Base-by-base conservation (phyloP, 768 basidiomycete genomes). In the Vishniacozyma victoriae region DNA sequence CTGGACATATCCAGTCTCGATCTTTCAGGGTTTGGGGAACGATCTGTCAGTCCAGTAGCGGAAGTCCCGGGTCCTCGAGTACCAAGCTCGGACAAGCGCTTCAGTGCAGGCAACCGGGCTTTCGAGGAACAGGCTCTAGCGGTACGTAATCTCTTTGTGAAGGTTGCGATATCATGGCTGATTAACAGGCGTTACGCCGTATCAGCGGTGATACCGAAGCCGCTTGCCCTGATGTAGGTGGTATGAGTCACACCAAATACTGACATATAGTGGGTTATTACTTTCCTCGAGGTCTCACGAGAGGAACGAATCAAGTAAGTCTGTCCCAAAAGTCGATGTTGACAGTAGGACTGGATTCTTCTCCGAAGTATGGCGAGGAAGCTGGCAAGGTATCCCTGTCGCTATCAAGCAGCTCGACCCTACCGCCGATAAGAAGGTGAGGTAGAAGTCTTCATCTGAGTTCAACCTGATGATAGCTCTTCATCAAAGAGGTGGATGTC, bases 331-430 rank as follows among this genome's bases (percentile, higher is more conserved):
- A 37, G 15, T 24, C 16, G 52, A 3, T 46, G 23, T 39, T 41
- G 35, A 16, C n/a, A 1, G 3, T 27, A 62, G 86, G 3, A 60
- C 80, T 16, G 86, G 87, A 0, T 82, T 79, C 71, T 86, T 87
- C 73, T 84, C 84, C 12, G 79, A 83, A 46, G 85, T 89, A 5
- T 87, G 83, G 70, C 75, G 76, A n/a, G 87, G 86, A 0, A 77
- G 72, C 11, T 91, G 87, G 86, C 76, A 79, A 27, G 78, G 76
- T 3, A 75, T 76, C 18, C 75, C 75, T 0, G 69, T 72, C 4
- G 70, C 70, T 5, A 68, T 72, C 54, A 72, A 72, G 52, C 54
- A 88, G 70, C 79, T 85, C 2, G 57, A 56, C 5, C 35, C 50
- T 3, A 51, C 42, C 38, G 46, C 46, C 35, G 55, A 62, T 26